Evolutionary conservation across 495 filamentous ascomycete genomes (phyloP), one percentile per base, ranked within the genome.

Genomic region (Daldinia bambusicola): DNA sequence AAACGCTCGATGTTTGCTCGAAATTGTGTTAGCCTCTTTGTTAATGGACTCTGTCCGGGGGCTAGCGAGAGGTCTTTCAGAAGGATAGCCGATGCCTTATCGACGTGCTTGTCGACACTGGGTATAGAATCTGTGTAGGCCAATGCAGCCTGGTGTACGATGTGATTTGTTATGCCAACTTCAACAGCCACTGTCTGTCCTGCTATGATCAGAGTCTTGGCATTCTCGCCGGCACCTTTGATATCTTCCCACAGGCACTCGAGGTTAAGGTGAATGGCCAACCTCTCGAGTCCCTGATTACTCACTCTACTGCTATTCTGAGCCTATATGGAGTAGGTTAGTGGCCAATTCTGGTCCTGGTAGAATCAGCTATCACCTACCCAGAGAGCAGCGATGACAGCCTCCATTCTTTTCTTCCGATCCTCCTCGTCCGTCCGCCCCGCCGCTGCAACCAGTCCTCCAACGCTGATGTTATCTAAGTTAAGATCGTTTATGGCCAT

Each of bases 1-100:
- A 98, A 81, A 68, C 90, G 87, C 73, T 92, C 90, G 51, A 99
- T 80, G 78, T 97, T 98, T 45, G 83, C 85, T 18, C 91, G 89
- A 76, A 98, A 98, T 4, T 81, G 81, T 20, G 88, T 85, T 22
- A 97, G 80, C 32, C 82, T 86, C 66, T 88, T 91, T 55, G 87
- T 87, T 10, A 89, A 68, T 4, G 85, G 81, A 53, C 81, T 85
- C 50, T 87, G 81, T 41, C 70, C 74, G 1, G 75, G 78, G 14
- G 55, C 74, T 2, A 86, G 80, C 18, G 80, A 77, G 7, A 90
- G 79, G 66, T 89, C 86, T 31, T 80, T 77, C 12, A 84, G 75
- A n/a, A 90, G 79, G 13, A 90, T 89, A 51, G 80, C 72, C 45
- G 83, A 82, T 8, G 85, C 85, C 16, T 80, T 78, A 8, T 81